phyloP scores from a whole-genome alignment of 495 filamentous ascomycete genomes.

The Filosporella fistucella region DNA sequence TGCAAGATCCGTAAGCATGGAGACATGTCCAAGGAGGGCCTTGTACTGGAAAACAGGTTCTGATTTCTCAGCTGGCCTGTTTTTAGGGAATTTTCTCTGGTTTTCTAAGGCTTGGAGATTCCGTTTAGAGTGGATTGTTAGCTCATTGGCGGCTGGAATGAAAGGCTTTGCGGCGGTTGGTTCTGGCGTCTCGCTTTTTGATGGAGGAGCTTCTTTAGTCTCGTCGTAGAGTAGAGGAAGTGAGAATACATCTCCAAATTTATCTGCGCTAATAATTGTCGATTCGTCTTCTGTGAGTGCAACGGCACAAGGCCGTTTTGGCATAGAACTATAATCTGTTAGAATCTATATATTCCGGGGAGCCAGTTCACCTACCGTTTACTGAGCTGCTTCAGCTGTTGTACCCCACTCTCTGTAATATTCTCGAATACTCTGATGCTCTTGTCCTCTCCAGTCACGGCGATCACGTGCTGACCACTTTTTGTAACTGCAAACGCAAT shows the following conservation, averaged over 20 bases:
- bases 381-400: constrained; percentile 57
- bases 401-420: constrained; percentile 43
- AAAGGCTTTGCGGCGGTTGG: constrained; percentile 28
- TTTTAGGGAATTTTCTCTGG: constrained; percentile 52
- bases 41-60: constrained; percentile 60
- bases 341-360: constrained; percentile 9
- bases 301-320: constrained; percentile 79
- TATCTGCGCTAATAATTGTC: constrained; percentile 79
- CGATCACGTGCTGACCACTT: constrained; percentile 63
- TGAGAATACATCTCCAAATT: constrained; percentile 93
- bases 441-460: constrained; percentile 86
- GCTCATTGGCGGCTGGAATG: constrained; percentile 57
- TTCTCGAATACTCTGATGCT: constrained; percentile 76
- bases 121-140: constrained; percentile 79
- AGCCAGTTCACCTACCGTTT: constrained; percentile 49
- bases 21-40: constrained; percentile 86
- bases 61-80: constrained; percentile 31
- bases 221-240: constrained; percentile 69
- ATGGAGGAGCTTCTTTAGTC: constrained; percentile 4
- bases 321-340: constrained; percentile 60
- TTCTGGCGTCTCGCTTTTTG: not conserved
- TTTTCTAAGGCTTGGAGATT: constrained; percentile 73
- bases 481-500: constrained; percentile 52
- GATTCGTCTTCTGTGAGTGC: constrained; percentile 59
- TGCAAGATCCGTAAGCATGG: constrained; percentile 75